Evolutionary conservation across 805 yeast genomes (phyloP), one percentile per base, ranked within the genome.

Genomic region (Citeromyces nyonsensis): DNA sequence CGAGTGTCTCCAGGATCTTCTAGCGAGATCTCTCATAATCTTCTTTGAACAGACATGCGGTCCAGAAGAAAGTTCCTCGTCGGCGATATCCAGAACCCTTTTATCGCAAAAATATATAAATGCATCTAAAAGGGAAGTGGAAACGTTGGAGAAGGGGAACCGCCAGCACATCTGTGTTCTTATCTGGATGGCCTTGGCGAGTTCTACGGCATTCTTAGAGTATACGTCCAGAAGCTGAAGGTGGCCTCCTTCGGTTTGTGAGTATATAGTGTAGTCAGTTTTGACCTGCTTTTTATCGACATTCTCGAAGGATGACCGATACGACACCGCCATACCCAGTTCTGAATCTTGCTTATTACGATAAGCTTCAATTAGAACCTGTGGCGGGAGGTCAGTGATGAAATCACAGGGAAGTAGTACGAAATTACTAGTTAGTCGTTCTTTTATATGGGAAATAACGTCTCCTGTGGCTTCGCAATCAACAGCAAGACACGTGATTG

Each of bases 341-440:
- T 81, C 83, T 20, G 61, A 56, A 27, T 69, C 77, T 14, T 68
- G 70, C 44, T 75, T 73, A 41, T 75, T 75, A 45, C 95, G 63
- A 51, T 76, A 86, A 32, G 78, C 80, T 47, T 88, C 94, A 29
- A 85, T 72, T 24, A 91, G 63, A 12, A 78, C 77, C 45, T 82
- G 88, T 8, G 97, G 95, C 3, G 95, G 94, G 26, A 88, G 60
- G 48, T 86, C 88, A 2, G 97, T 85, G 34, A 93, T 63, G 49
- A 91, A 82, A 52, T 93, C 98, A 57, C 96, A 88, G 6, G 97
- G 96, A 35, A 91, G 56, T 24, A 91, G 53, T n/a, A 85, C 82
- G 45, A 84, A 76, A 47, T 76, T 75, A 24, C 62, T 46, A 33
- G 49, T 40, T 22, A 56, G 45, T 34, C 54, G 48, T 37, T 56